A percentile compares a stretch with the other conserved stretches of the same genome.
phyloP scores from a whole-genome alignment of 2,329 filamentous ascomycete genomes.

The Gyromitra esculenta region DNA sequence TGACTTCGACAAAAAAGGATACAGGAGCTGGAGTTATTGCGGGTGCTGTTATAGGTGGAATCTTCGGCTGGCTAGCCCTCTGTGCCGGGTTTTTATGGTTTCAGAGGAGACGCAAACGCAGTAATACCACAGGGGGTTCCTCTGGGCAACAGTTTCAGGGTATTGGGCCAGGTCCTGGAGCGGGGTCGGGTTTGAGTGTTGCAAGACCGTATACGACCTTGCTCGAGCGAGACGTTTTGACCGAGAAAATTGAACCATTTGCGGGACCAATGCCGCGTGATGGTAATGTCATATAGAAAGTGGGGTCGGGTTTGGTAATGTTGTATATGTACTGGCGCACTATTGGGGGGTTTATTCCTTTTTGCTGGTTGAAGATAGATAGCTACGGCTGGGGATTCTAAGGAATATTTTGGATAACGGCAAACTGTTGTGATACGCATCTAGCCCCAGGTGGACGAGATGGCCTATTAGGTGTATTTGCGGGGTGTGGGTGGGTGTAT shows the following conservation, averaged over 20 bases:
- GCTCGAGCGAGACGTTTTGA: not conserved
- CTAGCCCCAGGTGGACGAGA: too few relatives aligned
- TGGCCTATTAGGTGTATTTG: too few relatives aligned
- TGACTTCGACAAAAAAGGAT: not conserved
- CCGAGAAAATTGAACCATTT: not conserved
- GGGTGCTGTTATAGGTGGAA: constrained; percentile 29
- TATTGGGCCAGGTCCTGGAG: not conserved
- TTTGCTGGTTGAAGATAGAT: not conserved
- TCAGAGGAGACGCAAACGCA: constrained; percentile 4
- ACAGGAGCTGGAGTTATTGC: constrained; percentile 15
- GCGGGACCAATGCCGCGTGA: not conserved
- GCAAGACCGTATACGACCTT: constrained; percentile 33
- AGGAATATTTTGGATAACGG: too few relatives aligned
- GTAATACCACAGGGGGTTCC: not conserved
- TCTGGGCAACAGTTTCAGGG: not conserved
- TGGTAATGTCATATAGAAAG: not conserved
- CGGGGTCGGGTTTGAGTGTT: not conserved
- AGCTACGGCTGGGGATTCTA: not conserved
- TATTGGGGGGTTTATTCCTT: not conserved
- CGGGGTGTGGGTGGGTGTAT: too few relatives aligned
- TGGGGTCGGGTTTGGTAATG: not conserved
- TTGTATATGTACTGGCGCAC: not conserved
- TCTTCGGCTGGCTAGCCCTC: constrained; percentile 32
- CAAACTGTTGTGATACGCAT: too few relatives aligned
- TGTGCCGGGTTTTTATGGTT: constrained; percentile 23